Evolutionary conservation across 2,329 filamentous ascomycete species (phyloP), one percentile per base, ranked within the genome.

Genomic region (Trichophyton simii): DNA sequence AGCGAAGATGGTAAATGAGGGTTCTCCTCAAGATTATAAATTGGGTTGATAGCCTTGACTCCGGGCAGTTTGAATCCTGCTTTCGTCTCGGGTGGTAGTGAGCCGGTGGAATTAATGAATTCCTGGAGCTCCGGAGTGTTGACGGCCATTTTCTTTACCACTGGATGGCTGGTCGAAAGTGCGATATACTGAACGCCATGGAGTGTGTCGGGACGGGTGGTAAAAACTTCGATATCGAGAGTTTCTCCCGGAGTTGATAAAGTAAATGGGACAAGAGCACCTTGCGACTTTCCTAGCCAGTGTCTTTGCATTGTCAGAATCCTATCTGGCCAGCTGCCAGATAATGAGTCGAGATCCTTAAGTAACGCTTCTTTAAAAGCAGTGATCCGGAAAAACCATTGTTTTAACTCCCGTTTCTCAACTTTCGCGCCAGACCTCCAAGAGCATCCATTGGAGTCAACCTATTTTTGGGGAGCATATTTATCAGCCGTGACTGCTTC

Each of bases 301-400:
- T 95, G 90, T 67, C 81, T 85, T 72, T 96, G 91, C 83, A 94
- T 91, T 2, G 87, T 77, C 38, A 92, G 69, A 7, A 96, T 91
- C 67, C 86, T 83, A 66, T 94, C 88, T 0, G 91, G 91, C 91
- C 91, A 96, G 20, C 81, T 81, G 1, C 80, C 81, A 11, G 82
- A 78, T 41, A 95, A 78, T 3, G 77, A 73, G 34, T 89, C 83
- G 0, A 95, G 79, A 64, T 89, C 89, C 31, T 84, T 77, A 28
- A 95, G 76, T 6, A 95, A 76, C 3, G 83, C 78, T 60, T 92
- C 85, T 64, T 88, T 84, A 69, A 88, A 94, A 57, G 83, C 82
- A 2, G 89, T 92, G 68, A 94, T 95, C 64, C 85, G 85, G 65
- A 95, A 83, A 72, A 95, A 95, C 91, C 91, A 96, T 73, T 96